Evolutionary conservation across 1,139 yeast species (phyloP), one percentile per base, ranked within the genome.

Genomic region (Yamadazyma conglobata): DNA sequence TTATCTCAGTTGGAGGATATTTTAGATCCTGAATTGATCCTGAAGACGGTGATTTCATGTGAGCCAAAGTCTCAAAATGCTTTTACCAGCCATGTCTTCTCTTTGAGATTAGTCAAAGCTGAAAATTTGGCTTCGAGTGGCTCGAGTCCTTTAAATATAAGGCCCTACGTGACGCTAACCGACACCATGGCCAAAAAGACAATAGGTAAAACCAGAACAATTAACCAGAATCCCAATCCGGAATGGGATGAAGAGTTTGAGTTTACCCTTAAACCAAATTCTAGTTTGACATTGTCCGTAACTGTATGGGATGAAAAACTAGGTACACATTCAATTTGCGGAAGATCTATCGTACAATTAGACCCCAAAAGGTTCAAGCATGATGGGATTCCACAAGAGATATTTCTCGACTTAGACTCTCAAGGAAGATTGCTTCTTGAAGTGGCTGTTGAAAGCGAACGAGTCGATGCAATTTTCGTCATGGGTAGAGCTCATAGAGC

Each of bases 181-280:
- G 94, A 87, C 40, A 73, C 81, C 6, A 58, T 60, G 28, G 67
- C 68, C 2, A 67, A 77, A 30, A 66, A 65, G 32, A 75, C 80
- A 13, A 66, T 85, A 29, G 94, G 86, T 4, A 77, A 76, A 42
- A 88, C 97, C 0, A 69, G 87, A 46, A 70, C 80, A 0, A 64
- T 84, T 6, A 64, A 68, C 25, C 75, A 74, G 34, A 75, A 79
- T 5, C 58, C 73, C 20, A 79, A 79, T 45, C 96, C 97, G 0
- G 77, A 73, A 15, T 91, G 95, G 95, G 86, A 86, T 47, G 96
- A 91, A 60, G 85, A 81, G 34, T 83, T 85, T 50, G 96, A 88
- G 49, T 56, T 84, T 22, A 63, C 65, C 3, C 43, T 64, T 10
- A 53, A 60, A 3, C 70, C 73, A 3, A 56, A 65, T 27, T 60